phyloP scores from a whole-genome alignment of 2,329 filamentous ascomycete species.

The Talaromyces sp. region DNA sequence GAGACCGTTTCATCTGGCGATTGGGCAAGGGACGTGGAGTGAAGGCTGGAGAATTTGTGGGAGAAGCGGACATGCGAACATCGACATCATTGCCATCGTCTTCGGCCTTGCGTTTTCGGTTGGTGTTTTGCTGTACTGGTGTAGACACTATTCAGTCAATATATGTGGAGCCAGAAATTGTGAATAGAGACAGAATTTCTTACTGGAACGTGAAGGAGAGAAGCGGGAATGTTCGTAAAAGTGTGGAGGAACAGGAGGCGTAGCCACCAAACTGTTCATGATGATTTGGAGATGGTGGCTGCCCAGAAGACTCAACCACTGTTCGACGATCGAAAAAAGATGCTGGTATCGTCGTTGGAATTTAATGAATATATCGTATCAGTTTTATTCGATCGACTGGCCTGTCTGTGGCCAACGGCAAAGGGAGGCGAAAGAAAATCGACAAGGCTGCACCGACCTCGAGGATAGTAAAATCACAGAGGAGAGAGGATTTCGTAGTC shows the following conservation, averaged over 20 bases:
- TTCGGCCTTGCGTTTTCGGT: slow-evolving; percentile 84
- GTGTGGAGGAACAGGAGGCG: slow-evolving; percentile 60
- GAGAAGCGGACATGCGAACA: slow-evolving; percentile 89
- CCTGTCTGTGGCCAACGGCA: neutral
- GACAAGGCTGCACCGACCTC: neutral
- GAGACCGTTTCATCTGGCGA: slow-evolving; percentile 64
- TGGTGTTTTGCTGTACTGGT: slow-evolving; percentile 40
- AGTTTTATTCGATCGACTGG: neutral
- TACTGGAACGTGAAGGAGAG: slow-evolving; percentile 60
- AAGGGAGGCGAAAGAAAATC: slow-evolving; percentile 11
- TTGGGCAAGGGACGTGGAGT: slow-evolving; percentile 65
- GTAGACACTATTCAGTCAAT: slow-evolving; percentile 32
- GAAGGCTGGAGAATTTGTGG: slow-evolving; percentile 74
- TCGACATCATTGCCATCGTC: slow-evolving; percentile 61
- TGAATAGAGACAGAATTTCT: slow-evolving; percentile 24
- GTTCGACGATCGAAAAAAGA: slow-evolving; percentile 8
- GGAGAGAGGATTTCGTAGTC: neutral
- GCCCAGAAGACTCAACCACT: slow-evolving; percentile 17
- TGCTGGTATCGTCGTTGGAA: neutral
- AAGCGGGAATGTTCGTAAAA: slow-evolving; percentile 59
- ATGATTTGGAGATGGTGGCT: slow-evolving; percentile 34
- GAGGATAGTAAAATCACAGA: neutral
- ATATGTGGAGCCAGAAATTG: slow-evolving; percentile 17
- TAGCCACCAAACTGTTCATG: slow-evolving; percentile 62
- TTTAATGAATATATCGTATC: neutral